A percentile compares a stretch with the other conserved stretches of the same genome.
Evolutionary conservation across 352 stramenopile genomes (phyloP).

Genomic region (Globisporangium emineosum): DNA sequence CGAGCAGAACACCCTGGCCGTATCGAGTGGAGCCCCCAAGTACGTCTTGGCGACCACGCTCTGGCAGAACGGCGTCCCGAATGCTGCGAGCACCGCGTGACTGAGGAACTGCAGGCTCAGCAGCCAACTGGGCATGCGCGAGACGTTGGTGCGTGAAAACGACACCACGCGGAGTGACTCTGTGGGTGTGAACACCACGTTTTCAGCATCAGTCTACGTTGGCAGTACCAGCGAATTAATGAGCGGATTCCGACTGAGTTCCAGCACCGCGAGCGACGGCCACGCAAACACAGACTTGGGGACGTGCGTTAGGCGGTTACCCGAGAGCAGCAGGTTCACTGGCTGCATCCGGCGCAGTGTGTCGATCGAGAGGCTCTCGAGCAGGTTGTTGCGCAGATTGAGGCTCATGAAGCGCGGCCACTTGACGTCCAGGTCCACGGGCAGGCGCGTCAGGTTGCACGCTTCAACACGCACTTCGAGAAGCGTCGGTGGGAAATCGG

Average conservation of each 20-base stretch:
- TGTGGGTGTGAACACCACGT: background rate
- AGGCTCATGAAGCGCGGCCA: constrained; percentile 1
- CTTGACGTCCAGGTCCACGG: constrained; percentile 7
- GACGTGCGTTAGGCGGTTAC: background rate
- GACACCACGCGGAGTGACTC: constrained; percentile 2
- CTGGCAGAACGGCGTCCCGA: background rate
- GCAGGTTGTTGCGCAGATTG: constrained; percentile 1
- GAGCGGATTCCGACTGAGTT: constrained; percentile 3
- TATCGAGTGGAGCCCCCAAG: background rate
- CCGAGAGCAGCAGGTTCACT: constrained; percentile 2
- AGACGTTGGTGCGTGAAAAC: background rate
- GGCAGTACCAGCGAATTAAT: background rate
- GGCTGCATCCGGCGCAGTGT: background rate
- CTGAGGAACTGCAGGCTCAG: background rate
- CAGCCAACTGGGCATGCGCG: background rate
- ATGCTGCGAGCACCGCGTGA: background rate
- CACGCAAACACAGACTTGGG: constrained; percentile 4
- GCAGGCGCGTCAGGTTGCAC: constrained; percentile 1
- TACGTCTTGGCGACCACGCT: constrained; percentile 1
- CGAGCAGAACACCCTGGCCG: background rate
- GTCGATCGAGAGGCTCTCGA: constrained; percentile 5
- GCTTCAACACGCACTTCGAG: background rate
- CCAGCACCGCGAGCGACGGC: background rate
- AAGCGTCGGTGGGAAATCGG: background rate
- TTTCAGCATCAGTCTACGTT: background rate